Conservation (phyloP, 2,329 filamentous ascomycete species). For the Epicoccum nigrum region DNA sequence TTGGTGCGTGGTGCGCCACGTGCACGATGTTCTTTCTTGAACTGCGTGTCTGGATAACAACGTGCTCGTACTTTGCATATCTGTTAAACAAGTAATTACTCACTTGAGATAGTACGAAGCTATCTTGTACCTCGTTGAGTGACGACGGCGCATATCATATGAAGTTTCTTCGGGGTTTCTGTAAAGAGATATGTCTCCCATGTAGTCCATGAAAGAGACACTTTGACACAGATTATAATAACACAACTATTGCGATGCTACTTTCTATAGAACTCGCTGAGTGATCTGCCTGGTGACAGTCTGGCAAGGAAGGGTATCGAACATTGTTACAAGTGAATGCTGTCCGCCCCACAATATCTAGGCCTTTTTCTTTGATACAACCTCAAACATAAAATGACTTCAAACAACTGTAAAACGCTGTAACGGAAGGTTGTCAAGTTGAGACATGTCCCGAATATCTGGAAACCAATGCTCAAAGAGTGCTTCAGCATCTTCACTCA, state of each 20-base stretch:
- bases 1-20: neutral
- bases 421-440: slow-evolving; percentile 40
- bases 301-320: slow-evolving; percentile 14
- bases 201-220: no score
- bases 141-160: no score
- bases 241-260: no score
- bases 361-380: neutral
- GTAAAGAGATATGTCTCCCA: no score
- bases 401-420: slow-evolving; percentile 40
- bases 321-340: slow-evolving; percentile 11
- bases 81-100: no score
- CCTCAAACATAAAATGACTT: neutral
- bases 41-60: no score
- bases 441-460: slow-evolving; percentile 45
- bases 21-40: neutral
- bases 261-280: no score
- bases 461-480: slow-evolving; percentile 47
- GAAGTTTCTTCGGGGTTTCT: no score
- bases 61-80: neutral
- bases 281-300: no score
- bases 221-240: no score
- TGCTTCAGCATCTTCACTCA: slow-evolving; percentile 45
- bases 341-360: slow-evolving; percentile 3
- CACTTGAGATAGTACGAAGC: no score
- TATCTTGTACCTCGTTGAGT: no score